phyloP scores from a whole-genome alignment of 1,284 basidiomycete species.

The Ustanciosporium gigantosporum region DNA sequence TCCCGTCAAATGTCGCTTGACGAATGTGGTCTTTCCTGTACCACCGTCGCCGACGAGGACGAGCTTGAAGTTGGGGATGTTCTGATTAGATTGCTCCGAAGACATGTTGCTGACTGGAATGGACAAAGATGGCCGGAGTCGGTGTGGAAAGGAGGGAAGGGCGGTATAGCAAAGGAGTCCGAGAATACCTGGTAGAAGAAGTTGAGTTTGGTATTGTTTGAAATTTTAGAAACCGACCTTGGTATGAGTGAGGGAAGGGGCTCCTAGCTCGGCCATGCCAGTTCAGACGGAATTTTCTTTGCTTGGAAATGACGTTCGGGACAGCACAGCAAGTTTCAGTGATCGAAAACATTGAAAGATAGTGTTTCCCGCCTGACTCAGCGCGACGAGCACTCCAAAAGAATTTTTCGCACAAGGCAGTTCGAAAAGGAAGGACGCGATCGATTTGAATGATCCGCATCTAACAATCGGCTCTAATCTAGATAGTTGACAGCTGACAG shows the following conservation, averaged over 20 bases:
- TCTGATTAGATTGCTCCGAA: conserved; percentile 13
- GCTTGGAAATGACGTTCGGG: background rate
- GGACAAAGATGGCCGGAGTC: too few relatives aligned
- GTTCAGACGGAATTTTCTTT: background rate
- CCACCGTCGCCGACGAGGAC: conserved; percentile 96
- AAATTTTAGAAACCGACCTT: too few relatives aligned
- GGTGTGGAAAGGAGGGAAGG: too few relatives aligned
- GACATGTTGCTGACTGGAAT: too few relatives aligned
- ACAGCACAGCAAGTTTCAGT: conserved; percentile 15
- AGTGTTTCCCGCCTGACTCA: conserved; percentile 10
- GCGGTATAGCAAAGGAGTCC: too few relatives aligned
- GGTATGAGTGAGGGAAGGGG: too few relatives aligned
- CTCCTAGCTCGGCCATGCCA: too few relatives aligned
- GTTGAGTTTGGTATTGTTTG: background rate
- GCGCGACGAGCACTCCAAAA: conserved; percentile 17
- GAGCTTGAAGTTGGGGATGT: conserved; percentile 94
- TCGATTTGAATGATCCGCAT: conserved; percentile 1
- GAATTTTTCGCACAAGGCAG: conserved; percentile 4
- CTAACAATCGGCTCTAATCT: too few relatives aligned
- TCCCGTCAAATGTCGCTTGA: conserved; percentile 86
- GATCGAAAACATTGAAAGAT: conserved; percentile 37
- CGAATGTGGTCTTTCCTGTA: conserved; percentile 73
- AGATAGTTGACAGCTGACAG: background rate
- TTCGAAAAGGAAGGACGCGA: background rate
- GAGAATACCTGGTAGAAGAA: background rate